These are phyloP conservation scores for Mucor ambiguus DNA, from an alignment of 371 early-diverging fungal genomes.

Conservation along the genomic window DNA sequence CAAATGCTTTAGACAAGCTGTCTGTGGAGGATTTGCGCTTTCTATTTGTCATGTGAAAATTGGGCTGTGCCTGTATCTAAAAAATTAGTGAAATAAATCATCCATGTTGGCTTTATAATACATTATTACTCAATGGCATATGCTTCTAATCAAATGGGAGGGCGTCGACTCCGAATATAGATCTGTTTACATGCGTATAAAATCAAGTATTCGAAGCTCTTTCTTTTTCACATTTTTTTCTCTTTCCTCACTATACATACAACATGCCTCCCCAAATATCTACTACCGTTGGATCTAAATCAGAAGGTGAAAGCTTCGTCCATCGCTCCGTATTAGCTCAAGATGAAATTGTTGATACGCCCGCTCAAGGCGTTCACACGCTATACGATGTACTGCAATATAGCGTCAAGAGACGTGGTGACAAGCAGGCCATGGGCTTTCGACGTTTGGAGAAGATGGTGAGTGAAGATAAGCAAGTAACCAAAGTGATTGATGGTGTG, in stretches of 20 bases:
- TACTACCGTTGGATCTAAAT: slow-evolving; percentile 2
- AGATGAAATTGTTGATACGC: slow-evolving; percentile 53
- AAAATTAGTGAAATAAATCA: not conserved
- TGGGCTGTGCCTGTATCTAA: not conserved
- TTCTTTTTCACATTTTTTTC: slow-evolving; percentile 7
- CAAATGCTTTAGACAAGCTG: slow-evolving; percentile 64
- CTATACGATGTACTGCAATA: slow-evolving; percentile 71
- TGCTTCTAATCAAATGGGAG: not conserved
- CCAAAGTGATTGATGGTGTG: slow-evolving; percentile 64
- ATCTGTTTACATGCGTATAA: not conserved
- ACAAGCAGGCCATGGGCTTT: slow-evolving; percentile 61
- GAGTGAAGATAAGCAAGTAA: slow-evolving; percentile 80
- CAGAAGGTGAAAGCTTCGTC: slow-evolving; percentile 48
- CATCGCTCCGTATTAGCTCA: slow-evolving; percentile 60
- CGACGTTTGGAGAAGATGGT: slow-evolving; percentile 66
- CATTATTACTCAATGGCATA: not conserved
- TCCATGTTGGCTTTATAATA: not conserved
- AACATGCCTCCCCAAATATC: slow-evolving; percentile 5
- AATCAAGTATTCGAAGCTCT: not conserved
- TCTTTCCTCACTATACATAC: not conserved
- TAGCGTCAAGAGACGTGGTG: slow-evolving; percentile 50
- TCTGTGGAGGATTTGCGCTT: slow-evolving; percentile 87
- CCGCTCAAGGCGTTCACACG: slow-evolving; percentile 62
- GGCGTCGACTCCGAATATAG: not conserved
- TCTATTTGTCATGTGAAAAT: slow-evolving; percentile 72